Evolutionary conservation across 768 basidiomycete genomes (phyloP).

Genomic region (Lentinula sp.): DNA sequence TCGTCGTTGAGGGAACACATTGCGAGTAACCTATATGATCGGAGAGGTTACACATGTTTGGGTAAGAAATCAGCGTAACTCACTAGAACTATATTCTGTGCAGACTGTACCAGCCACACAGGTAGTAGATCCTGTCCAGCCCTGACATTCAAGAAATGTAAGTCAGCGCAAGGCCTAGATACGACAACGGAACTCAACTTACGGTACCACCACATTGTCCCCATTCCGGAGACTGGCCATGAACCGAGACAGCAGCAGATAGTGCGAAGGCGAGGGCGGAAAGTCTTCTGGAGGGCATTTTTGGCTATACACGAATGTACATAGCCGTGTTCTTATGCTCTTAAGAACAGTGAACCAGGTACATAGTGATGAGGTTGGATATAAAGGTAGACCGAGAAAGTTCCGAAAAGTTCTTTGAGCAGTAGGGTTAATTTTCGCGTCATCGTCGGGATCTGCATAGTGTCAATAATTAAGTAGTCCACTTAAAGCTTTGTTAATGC

Average conservation of each 20-base stretch:
- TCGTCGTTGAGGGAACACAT: constrained; percentile 22
- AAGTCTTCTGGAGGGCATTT: constrained; percentile 15
- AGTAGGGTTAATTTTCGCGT: constrained; percentile 23
- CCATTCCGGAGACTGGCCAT: constrained; percentile 12
- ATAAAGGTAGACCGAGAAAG: neutral
- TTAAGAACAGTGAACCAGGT: neutral
- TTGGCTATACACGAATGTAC: neutral
- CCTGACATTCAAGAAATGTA: constrained; percentile 11
- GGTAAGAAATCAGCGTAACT: constrained; percentile 4
- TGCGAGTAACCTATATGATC: constrained; percentile 23
- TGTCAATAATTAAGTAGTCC: neutral
- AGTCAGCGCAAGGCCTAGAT: neutral
- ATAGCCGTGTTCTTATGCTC: constrained; percentile 1
- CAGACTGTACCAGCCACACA: constrained; percentile 27
- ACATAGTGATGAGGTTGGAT: neutral
- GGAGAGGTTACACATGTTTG: neutral
- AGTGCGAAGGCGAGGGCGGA: constrained; percentile 7
- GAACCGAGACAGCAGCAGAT: constrained; percentile 9
- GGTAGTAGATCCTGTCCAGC: constrained; percentile 27
- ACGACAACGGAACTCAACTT: constrained; percentile 6
- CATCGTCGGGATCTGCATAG: constrained; percentile 17
- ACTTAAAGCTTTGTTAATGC: neutral
- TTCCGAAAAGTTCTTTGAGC: neutral
- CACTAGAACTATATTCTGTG: constrained; percentile 22
- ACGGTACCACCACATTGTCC: constrained; percentile 12